Conservation (phyloP, 176 grass and related monocot species). For the Elymus sibiricus region DNA sequence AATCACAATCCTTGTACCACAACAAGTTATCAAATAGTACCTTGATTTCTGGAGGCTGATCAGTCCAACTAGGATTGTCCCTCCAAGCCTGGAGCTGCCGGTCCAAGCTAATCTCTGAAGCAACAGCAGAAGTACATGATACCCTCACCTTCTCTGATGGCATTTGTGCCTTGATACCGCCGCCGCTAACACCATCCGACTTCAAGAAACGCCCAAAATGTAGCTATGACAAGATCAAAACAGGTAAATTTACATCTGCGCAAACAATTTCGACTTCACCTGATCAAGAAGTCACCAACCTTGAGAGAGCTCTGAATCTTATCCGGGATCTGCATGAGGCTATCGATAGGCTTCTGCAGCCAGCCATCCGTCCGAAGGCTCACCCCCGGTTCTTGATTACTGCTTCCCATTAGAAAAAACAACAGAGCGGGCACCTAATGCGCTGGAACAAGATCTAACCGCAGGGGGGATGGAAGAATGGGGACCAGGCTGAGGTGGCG, state of each 20-base stretch:
- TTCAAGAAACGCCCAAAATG: conserved; percentile 52
- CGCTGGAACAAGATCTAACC: neutral
- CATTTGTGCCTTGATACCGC: conserved; percentile 1
- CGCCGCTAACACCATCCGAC: conserved; percentile 17
- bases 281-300: conserved; percentile 23
- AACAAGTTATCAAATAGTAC: conserved; percentile 14
- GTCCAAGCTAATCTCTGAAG: conserved; percentile 51
- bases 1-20: neutral
- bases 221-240: conserved; percentile 33
- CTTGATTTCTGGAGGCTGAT: conserved; percentile 71
- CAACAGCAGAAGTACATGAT: conserved; percentile 13
- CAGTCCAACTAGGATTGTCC: conserved; percentile 66
- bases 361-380: neutral
- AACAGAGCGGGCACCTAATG: neutral
- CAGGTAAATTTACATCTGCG: neutral
- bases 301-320: conserved; percentile 64
- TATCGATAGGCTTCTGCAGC: conserved; percentile 24
- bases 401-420: conserved; percentile 43
- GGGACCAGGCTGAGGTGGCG: neutral
- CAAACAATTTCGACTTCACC: neutral
- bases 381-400: conserved; percentile 2
- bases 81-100: conserved; percentile 75
- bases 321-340: conserved; percentile 50
- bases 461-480: neutral
- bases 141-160: conserved; percentile 5